Evolutionary conservation across 1,284 basidiomycete genomes (phyloP).

Genomic region (Limonomyces culmigenus): DNA sequence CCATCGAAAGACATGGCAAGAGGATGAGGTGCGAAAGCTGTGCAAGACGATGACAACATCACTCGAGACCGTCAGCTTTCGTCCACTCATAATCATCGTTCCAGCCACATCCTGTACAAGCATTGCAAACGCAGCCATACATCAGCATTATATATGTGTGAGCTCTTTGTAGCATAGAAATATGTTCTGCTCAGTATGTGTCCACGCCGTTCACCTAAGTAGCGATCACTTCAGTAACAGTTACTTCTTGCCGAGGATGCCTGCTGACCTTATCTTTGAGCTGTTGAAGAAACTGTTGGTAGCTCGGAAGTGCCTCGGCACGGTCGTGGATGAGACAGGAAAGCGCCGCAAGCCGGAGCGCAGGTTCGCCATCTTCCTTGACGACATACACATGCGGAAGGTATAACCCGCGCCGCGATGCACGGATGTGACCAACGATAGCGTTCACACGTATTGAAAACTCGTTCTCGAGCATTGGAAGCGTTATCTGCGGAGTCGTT

Average conservation of each 20-base stretch:
- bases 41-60: no score
- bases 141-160: no score
- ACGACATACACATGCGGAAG: constrained; percentile 93
- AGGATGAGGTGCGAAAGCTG: no score
- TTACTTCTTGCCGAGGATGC: no score
- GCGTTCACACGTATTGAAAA: constrained; percentile 92
- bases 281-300: constrained; percentile 80
- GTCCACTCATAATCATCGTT: no score
- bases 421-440: constrained; percentile 83
- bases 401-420: constrained; percentile 82
- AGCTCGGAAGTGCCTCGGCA: constrained; percentile 87
- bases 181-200: no score
- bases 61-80: no score
- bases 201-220: no score
- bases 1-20: constrained; percentile 2
- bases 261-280: constrained; percentile 73
- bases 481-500: constrained; percentile 47
- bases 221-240: no score
- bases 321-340: constrained; percentile 92
- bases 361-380: constrained; percentile 95
- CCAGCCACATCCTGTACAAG: no score
- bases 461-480: constrained; percentile 78
- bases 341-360: constrained; percentile 87
- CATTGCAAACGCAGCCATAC: no score
- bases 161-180: no score